Base-by-base conservation (phyloP, 2,329 filamentous ascomycete species). In the Xylaria multiplex region DNA sequence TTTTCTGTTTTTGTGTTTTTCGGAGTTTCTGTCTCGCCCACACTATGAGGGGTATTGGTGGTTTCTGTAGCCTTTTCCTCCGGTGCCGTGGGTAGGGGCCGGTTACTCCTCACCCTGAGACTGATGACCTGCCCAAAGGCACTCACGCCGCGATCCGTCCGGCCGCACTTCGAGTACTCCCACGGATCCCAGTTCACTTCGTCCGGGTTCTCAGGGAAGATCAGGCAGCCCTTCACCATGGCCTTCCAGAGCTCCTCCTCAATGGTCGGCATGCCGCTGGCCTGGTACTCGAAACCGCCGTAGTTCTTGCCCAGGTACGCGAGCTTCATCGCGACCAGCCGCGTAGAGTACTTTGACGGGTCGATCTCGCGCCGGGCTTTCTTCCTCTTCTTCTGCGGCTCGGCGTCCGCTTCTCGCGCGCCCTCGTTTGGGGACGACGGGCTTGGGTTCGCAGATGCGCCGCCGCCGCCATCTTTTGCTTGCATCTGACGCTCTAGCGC, bases 241-340 rank as follows among this genome's bases (percentile, higher is more conserved):
- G 94, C 96, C 79, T 94, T 94, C 92, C 93, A 99, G 55, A 99
- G 77, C 79, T 94, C 92, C 79, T 97, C 93, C 79, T 99, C 96
- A 68, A 99, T 91, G 0, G 93, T 94, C 5, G 95, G 90, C 68
- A 92, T 81, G 66, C 91, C 91, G 71, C 88, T 88, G 66, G 86
- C 85, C 75, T 95, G 90, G 79, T 95, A 92, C 81, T 99, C 96
- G 77, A 93, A 96, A 1, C 96, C 96, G 79, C 96, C 95, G 79
- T 98, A 99, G 62, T 88, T 87, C 77, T 93, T 92, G 53, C 96
- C 96, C 42, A 98, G 82, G 77, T 99, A 99, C 45, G 96, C 94
- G 69, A 99, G 89, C 79, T 97, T 98, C 65, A 99, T 83, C 7
- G 95, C 96, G 69, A 99, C 91, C 67, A 91, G 88, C 53, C 96